A percentile compares a stretch with the other conserved stretches of the same genome.
Evolutionary conservation across 768 basidiomycete species (phyloP).

Genomic region (Naganishia randhawae): DNA sequence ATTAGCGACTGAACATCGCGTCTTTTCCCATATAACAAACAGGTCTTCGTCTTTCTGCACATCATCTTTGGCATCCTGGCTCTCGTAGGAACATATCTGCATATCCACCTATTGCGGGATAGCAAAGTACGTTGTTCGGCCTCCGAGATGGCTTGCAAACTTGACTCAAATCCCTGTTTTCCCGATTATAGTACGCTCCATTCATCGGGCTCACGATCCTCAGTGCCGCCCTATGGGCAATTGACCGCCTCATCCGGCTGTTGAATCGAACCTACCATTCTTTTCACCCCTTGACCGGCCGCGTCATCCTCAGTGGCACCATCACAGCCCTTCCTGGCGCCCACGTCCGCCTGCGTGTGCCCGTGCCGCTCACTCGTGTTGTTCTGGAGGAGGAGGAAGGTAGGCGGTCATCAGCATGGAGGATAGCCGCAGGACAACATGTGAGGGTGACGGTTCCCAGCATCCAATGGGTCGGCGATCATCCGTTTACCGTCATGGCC

Average conservation of each 20-base stretch:
- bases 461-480: constrained; percentile 9
- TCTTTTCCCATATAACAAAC: background rate
- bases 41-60: constrained; percentile 14
- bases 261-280: constrained; percentile 4
- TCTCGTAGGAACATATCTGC: background rate
- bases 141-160: background rate
- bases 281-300: background rate
- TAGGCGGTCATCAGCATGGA: background rate
- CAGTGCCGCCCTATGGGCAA: constrained; percentile 16
- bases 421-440: background rate
- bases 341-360: background rate
- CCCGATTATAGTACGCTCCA: background rate
- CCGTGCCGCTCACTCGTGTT: background rate
- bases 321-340: background rate
- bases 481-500: constrained; percentile 18
- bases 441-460: background rate
- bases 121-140: background rate
- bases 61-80: constrained; percentile 2
- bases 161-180: background rate
- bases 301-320: background rate
- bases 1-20: background rate
- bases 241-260: constrained; percentile 10
- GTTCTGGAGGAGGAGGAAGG: background rate
- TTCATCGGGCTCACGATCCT: background rate
- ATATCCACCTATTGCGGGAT: constrained; percentile 3